Evolutionary conservation across 2,329 filamentous ascomycete genomes (phyloP), one percentile per base, ranked within the genome.

Genomic region (Botrytis cinerea): DNA sequence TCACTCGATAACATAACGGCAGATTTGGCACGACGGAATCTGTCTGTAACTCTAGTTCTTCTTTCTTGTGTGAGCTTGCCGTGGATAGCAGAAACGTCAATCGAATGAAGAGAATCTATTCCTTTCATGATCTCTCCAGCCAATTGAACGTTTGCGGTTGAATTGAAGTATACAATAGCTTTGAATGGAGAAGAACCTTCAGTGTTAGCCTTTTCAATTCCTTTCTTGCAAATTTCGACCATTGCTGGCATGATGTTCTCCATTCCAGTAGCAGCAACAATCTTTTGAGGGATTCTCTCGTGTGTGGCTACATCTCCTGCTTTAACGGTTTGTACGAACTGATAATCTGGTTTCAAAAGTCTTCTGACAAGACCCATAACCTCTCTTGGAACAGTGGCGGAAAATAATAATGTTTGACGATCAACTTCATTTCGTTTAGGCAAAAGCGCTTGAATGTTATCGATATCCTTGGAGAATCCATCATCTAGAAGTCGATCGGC

Each of bases 401-500:
- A 98, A 82, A 97, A 98, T 82, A 99, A 90, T 75, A 99, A 88
- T 2, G 95, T 98, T 83, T 99, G 96, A 61, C 95, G 91, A 74
- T 92, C 87, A 75, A 91, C 88, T 70, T 91, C 83, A 0, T 81
- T 77, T 6, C 87, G 86, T 61, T 86, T 83, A 7, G 95, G 95
- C 14, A 98, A 86, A n/a, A 84, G 78, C 0, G 80, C 68, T 68
- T 89, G 83, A 71, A 95, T 93, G 1, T 87, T 81, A 45, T 86
- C 82, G 70, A 95, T 87, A 73, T 92, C 91, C 35, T 84, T 84
- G 35, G 90, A 86, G 79, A 95, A 95, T 1, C 93, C 96, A 85
- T 96, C 94, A 84, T 99, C 96, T 82, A 99, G 88, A 93, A 99
- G 97, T 80, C 96, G 93, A 84, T 99, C 96, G 78, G 96, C 96